phyloP scores from a whole-genome alignment of 768 basidiomycete species.

The Calocybe indica region DNA sequence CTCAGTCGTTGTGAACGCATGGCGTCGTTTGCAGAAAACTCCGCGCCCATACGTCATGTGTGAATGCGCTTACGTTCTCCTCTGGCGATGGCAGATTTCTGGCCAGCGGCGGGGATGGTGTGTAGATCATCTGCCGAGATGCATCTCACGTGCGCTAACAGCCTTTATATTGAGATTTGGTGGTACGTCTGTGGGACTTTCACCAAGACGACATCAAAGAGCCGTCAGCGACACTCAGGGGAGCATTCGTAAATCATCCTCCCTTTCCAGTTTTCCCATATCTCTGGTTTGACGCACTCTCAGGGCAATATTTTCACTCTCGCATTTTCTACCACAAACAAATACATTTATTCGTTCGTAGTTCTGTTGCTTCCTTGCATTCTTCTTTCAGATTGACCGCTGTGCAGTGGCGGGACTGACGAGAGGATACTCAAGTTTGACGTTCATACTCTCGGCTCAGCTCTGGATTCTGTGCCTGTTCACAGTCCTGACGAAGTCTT shows the following conservation, averaged over 20 bases:
- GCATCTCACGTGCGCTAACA: background rate
- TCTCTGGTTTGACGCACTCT: background rate
- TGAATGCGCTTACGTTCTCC: constrained; percentile 60
- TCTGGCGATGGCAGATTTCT: constrained; percentile 55
- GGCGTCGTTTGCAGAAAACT: constrained; percentile 22
- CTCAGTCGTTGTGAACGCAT: too few species aligned
- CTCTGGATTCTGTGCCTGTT: constrained; percentile 6
- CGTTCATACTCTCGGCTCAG: constrained; percentile 28
- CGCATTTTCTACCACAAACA: constrained; percentile 63
- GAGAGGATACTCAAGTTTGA: constrained; percentile 49
- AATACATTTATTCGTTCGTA: constrained; percentile 40
- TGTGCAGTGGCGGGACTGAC: constrained; percentile 50
- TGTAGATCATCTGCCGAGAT: constrained; percentile 12
- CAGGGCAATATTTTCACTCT: constrained; percentile 70
- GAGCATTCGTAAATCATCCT: constrained; percentile 35
- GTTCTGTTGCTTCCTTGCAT: constrained; percentile 3
- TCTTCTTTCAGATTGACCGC: constrained; percentile 1
- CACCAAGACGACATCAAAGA: constrained; percentile 46
- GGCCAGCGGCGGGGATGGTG: constrained; percentile 69
- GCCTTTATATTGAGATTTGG: constrained; percentile 32
- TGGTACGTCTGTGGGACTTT: constrained; percentile 61
- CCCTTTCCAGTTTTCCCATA: background rate
- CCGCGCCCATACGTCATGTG: constrained; percentile 51
- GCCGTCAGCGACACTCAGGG: constrained; percentile 37
- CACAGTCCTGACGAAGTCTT: constrained; percentile 17